Base-by-base conservation (phyloP, 176 grass and related monocot species). In the Rhipidocladum racemiflorum region DNA sequence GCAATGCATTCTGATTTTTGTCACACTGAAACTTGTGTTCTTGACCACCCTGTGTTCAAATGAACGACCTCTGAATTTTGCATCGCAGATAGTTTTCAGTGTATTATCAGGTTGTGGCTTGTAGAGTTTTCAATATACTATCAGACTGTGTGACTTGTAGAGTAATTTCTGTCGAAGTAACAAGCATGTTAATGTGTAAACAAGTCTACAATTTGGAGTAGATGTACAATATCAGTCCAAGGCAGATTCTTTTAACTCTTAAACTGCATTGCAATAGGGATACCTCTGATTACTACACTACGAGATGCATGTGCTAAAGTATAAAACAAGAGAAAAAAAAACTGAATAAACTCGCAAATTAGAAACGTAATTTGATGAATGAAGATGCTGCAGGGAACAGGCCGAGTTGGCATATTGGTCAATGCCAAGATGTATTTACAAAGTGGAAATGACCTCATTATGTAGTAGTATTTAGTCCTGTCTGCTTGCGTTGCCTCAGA, bases 1-100 rank as follows among this genome's bases (percentile, higher is more conserved):
- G 88, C 20, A 23, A 44, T 57, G 74, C 32, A 9, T 87, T 63
- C 74, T 38, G 65, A 6, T n/a, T 86, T 86, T 83, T 79, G 79
- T 72, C 51, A 11, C 10, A 18, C 44, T 45, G 27, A 72, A 71
- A 57, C 49, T 50, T 74, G 0, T 74, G 74, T 28, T 78, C 21
- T 39, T 82, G 60, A 77, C 59, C 66, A 46, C 27, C 16, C 32
- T 13, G 34, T 85, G 83, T 72, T 90, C 73, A 59, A 77, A 82
- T 86, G 78, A 89, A 72, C 63, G 74, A 21, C 50, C 44, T 67
- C 65, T 81, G 9, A 82, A 83, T 28, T 77, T 80, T 24, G 44
- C 21, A 55, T 21, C 62, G 15, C 27, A 28, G 15, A 42, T 68
- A 27, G 9, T 76, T 24, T 63, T 34, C 61, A 32, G 13, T 57